phyloP scores from a whole-genome alignment of 2,329 filamentous ascomycete genomes.

The Ascochyta fabae region DNA sequence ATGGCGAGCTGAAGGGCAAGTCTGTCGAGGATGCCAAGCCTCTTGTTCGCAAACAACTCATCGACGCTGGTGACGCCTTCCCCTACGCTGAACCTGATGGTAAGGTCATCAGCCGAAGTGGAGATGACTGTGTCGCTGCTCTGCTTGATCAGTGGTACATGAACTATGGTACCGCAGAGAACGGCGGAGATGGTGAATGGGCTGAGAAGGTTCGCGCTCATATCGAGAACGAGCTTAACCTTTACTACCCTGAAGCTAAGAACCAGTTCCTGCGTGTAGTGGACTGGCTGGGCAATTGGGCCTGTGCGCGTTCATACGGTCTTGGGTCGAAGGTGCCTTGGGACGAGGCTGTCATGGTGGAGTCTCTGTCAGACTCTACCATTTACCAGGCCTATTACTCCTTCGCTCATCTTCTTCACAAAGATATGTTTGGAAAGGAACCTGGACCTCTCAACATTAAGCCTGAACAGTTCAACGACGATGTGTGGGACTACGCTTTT shows the following conservation, averaged over 20 bases:
- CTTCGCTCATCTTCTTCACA: slow-evolving; percentile 71
- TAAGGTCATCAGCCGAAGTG: slow-evolving; percentile 83
- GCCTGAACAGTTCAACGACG: slow-evolving; percentile 88
- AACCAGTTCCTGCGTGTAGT: slow-evolving; percentile 79
- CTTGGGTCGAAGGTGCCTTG: slow-evolving; percentile 94
- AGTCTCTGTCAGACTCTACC: slow-evolving; percentile 89
- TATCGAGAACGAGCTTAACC: slow-evolving; percentile 69
- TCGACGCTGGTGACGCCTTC: slow-evolving; percentile 81
- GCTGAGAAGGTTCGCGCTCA: slow-evolving; percentile 66
- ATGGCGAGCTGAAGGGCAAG: slow-evolving; percentile 87
- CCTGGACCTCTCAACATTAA: slow-evolving; percentile 58
- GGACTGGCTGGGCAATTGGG: slow-evolving; percentile 86
- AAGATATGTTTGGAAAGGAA: slow-evolving; percentile 80
- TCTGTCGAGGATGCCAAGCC: slow-evolving; percentile 86
- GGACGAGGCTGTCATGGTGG: slow-evolving; percentile 89
- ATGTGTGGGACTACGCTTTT: slow-evolving; percentile 97
- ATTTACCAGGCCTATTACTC: slow-evolving; percentile 82
- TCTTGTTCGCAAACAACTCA: slow-evolving; percentile 78
- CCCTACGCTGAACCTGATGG: slow-evolving; percentile 93
- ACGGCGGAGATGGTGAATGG: slow-evolving; percentile 79
- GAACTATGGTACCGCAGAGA: slow-evolving; percentile 75
- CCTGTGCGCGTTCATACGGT: slow-evolving; percentile 88
- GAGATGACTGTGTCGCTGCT: slow-evolving; percentile 90
- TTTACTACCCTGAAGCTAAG: slow-evolving; percentile 69
- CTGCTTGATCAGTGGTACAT: slow-evolving; percentile 98